These are phyloP conservation scores for Lecanicillium sp. DNA, from an alignment of 2,329 filamentous ascomycete species.

Conservation along the genomic window DNA sequence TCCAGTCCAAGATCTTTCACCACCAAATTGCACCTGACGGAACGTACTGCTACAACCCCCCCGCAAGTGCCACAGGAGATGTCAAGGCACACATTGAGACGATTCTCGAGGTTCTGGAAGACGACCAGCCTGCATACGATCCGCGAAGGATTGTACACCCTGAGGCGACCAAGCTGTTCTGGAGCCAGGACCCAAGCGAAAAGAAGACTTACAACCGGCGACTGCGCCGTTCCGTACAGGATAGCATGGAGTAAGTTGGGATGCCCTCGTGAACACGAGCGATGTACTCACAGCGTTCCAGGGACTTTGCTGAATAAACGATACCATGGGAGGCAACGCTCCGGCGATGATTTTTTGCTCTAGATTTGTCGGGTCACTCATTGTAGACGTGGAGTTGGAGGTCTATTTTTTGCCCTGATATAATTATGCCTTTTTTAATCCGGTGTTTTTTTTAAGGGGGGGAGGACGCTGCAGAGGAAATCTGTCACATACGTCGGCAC, in stretches of 20 bases:
- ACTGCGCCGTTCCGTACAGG: constrained; percentile 70
- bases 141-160: constrained; percentile 81
- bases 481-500: no score
- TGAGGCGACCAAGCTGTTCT: constrained; percentile 80
- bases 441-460: no score
- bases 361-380: no score
- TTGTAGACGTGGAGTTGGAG: no score
- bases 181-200: constrained; percentile 66
- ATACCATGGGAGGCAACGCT: not conserved
- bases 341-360: no score
- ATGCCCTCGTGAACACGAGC: not conserved
- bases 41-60: constrained; percentile 74
- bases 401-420: no score
- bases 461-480: no score
- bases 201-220: constrained; percentile 80
- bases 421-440: no score
- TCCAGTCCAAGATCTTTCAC: constrained; percentile 80
- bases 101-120: constrained; percentile 76
- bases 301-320: constrained; percentile 28
- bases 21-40: constrained; percentile 77
- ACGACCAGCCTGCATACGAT: constrained; percentile 83
- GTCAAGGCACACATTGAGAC: constrained; percentile 77
- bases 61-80: constrained; percentile 59
- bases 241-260: constrained; percentile 55
- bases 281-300: constrained; percentile 15